Percentiles rank a stretch among this genome's conserved stretches.
phyloP scores from a whole-genome alignment of 495 filamentous ascomycete genomes.

The Tuber borchii region DNA sequence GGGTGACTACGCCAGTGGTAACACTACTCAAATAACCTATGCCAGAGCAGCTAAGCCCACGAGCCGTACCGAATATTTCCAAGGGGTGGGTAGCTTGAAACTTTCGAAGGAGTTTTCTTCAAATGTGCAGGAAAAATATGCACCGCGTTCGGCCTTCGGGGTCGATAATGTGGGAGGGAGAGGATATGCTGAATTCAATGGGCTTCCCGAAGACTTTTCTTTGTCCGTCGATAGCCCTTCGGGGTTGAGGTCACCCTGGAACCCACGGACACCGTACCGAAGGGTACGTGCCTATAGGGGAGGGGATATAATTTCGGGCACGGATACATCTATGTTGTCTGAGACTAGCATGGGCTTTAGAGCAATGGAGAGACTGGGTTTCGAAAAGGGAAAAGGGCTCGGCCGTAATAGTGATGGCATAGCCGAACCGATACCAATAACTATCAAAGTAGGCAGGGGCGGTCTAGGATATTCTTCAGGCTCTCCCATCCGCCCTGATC shows the following conservation, averaged over 20 bases:
- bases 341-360: not conserved
- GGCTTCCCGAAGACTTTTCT: not conserved
- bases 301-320: not conserved
- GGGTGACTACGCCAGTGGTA: not conserved
- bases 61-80: not conserved
- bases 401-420: not conserved
- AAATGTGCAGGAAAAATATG: not conserved
- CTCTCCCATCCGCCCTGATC: not conserved
- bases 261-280: not conserved
- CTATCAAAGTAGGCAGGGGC: not conserved
- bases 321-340: not conserved
- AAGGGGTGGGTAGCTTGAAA: not conserved
- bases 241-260: not conserved
- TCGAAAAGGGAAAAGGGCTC: not conserved
- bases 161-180: not conserved
- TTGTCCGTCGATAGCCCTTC: not conserved
- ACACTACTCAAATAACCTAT: not conserved
- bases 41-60: not conserved
- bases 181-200: not conserved
- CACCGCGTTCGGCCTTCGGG: not conserved
- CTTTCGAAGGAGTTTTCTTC: conserved; percentile 3
- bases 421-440: not conserved
- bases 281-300: not conserved
- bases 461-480: not conserved
- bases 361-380: conserved; percentile 1